These are phyloP conservation scores for Fusarium odoratissimum DNA, from an alignment of 2,329 filamentous ascomycete genomes.

Conservation along the genomic window DNA sequence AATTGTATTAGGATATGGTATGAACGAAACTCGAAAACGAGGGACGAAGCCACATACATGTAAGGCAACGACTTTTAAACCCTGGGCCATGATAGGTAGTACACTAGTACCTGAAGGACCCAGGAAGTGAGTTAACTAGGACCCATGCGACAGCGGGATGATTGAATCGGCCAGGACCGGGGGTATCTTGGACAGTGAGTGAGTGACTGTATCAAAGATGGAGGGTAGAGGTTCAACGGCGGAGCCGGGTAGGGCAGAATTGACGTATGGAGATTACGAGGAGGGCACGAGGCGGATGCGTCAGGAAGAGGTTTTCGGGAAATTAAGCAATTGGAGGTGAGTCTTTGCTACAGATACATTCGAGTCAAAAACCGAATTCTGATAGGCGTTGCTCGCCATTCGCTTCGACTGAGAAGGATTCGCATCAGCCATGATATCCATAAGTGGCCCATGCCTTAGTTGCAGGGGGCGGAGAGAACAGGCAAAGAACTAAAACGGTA, in stretches of 20 bases:
- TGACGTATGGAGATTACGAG: slow-evolving; percentile 41
- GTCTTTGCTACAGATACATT: slow-evolving; percentile 7
- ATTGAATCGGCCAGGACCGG: slow-evolving; percentile 38
- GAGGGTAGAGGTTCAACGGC: slow-evolving; percentile 13
- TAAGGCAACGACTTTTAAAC: slow-evolving; percentile 35
- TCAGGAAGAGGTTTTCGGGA: not conserved
- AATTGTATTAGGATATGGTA: slow-evolving; percentile 14
- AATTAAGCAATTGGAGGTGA: slow-evolving; percentile 17
- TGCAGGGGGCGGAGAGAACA: slow-evolving; percentile 2
- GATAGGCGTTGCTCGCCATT: not conserved
- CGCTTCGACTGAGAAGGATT: slow-evolving; percentile 15
- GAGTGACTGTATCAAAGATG: slow-evolving; percentile 24
- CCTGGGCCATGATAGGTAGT: slow-evolving; percentile 23
- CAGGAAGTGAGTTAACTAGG: slow-evolving; percentile 11
- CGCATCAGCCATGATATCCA: slow-evolving; percentile 15
- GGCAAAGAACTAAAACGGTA: slow-evolving; percentile 1
- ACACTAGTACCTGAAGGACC: slow-evolving; percentile 30
- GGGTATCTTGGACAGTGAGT: slow-evolving; percentile 16
- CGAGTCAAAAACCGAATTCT: not conserved
- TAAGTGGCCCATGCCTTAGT: slow-evolving; percentile 1
- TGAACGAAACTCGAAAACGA: slow-evolving; percentile 22
- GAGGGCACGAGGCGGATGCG: slow-evolving; percentile 34
- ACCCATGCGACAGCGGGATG: slow-evolving; percentile 42
- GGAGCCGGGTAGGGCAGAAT: slow-evolving; percentile 42
- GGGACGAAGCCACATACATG: slow-evolving; percentile 39